These are phyloP conservation scores for Fusarium setosum DNA, from an alignment of 2,329 filamentous ascomycete genomes.

Conservation along the genomic window DNA sequence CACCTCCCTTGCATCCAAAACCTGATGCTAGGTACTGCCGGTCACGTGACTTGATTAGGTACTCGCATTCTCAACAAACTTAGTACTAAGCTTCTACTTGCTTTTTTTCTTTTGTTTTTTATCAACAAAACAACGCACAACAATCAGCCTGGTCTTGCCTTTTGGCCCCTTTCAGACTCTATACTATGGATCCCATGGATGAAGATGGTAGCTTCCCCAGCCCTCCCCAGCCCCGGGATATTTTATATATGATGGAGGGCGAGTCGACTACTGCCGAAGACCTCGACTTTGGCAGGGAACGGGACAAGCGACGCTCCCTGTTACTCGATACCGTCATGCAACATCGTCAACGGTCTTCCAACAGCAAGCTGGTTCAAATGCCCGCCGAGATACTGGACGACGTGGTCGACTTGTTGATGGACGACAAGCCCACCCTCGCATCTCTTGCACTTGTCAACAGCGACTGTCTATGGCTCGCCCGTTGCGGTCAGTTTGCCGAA, in stretches of 20 bases:
- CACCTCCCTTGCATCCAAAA: no score
- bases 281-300: neutral
- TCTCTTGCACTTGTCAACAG: conserved; percentile 32
- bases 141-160: no score
- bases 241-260: neutral
- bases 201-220: no score
- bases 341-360: neutral
- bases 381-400: conserved; percentile 17
- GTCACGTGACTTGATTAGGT: no score
- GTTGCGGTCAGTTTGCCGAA: conserved; percentile 21
- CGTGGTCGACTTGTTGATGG: conserved; percentile 13
- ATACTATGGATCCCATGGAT: no score
- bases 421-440: conserved; percentile 18
- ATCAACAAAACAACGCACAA: no score
- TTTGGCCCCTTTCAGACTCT: no score
- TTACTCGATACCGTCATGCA: conserved; percentile 11
- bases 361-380: conserved; percentile 6
- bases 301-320: neutral
- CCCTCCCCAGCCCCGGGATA: neutral
- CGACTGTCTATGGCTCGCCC: conserved; percentile 25
- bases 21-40: no score
- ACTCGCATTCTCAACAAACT: no score
- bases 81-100: no score
- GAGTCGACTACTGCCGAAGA: neutral
- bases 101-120: no score